A percentile compares a stretch with the other conserved stretches of the same genome.
Evolutionary conservation across 139 green algal species (phyloP).

Genomic region (Chlamydomonas sphaeroides): DNA sequence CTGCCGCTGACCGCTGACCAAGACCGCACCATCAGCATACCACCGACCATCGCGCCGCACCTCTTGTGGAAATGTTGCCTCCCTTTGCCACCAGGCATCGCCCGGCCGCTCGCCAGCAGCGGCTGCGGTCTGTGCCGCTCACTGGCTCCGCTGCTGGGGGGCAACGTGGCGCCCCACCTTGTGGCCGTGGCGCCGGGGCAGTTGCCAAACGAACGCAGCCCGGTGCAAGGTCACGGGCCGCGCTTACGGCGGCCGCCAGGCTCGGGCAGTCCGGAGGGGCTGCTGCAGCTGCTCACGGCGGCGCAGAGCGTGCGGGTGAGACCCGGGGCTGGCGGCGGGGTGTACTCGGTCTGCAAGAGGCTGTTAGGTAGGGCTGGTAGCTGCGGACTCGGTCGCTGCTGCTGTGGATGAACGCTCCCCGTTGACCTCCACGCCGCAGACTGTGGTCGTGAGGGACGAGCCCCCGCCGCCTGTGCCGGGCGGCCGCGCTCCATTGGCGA

Average conservation of each 20-base stretch:
- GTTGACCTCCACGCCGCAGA: background rate
- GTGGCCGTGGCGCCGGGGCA: background rate
- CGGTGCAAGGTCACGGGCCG: too few species aligned
- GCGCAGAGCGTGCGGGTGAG: conserved; percentile 11
- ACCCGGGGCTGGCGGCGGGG: background rate
- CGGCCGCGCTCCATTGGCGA: too few species aligned
- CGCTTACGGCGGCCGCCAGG: too few species aligned
- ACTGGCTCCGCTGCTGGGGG: conserved; percentile 25
- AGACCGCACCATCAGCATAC: too few species aligned
- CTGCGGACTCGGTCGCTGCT: too few species aligned
- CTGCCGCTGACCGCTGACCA: too few species aligned
- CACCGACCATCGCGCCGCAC: too few species aligned
- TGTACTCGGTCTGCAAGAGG: too few species aligned
- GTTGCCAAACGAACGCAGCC: too few species aligned
- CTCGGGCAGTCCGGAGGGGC: background rate
- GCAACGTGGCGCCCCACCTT: conserved; percentile 30
- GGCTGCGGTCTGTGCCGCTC: background rate
- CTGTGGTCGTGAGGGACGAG: background rate
- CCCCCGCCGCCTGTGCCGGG: conserved; percentile 5
- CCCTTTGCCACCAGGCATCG: background rate
- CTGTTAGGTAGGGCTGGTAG: too few species aligned
- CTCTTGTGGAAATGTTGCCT: too few species aligned
- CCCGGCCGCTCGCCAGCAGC: background rate
- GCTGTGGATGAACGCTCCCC: too few species aligned
- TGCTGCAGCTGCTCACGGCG: background rate